phyloP scores from a whole-genome alignment of 345 rosid species.

The Rhizophora apiculata region DNA sequence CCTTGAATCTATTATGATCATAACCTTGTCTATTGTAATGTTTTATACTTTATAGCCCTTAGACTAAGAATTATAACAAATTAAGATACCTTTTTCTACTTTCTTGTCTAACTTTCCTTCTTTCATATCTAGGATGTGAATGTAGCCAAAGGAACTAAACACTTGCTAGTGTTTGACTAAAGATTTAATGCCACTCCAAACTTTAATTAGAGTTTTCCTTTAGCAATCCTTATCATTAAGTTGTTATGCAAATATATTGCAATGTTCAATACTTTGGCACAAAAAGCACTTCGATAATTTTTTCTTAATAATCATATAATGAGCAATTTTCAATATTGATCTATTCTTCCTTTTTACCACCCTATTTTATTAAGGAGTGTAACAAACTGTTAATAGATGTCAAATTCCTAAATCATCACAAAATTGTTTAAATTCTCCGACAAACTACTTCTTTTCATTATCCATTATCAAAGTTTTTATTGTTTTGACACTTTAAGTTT shows the following conservation, averaged over 20 bases:
- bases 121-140: background rate
- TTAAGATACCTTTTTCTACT: background rate
- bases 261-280: too few relatives aligned
- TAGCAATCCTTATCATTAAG: background rate
- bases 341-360: fast-evolving
- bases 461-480: background rate
- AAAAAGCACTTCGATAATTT: background rate
- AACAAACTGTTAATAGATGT: background rate
- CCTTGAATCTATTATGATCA: fast-evolving
- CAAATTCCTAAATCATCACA: background rate
- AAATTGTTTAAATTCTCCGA: background rate
- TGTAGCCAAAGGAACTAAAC: background rate
- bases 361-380: background rate
- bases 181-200: background rate
- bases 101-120: background rate
- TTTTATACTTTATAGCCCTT: background rate
- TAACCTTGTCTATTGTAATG: background rate
- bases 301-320: too few relatives aligned
- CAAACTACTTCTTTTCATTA: background rate
- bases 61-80: background rate
- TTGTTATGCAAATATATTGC: background rate
- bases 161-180: background rate
- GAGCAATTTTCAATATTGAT: background rate
- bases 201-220: background rate
- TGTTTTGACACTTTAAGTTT: background rate